Evolutionary conservation across 495 filamentous ascomycete species (phyloP).

Genomic region (Podospora didyma): DNA sequence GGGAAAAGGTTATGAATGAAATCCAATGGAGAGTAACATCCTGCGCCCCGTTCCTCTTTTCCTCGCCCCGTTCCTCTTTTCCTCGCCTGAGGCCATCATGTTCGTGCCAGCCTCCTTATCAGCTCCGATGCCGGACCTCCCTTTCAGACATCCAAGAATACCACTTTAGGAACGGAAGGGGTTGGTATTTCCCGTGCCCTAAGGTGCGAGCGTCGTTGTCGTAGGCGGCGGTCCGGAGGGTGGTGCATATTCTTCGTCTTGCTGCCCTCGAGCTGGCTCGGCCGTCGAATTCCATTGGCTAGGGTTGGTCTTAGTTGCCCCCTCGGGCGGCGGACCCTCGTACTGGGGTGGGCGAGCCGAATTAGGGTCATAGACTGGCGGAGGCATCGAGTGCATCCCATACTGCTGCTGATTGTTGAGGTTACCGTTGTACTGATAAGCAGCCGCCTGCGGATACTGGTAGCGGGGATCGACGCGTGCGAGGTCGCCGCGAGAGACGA

Average conservation of each 20-base stretch:
- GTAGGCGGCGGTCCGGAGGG: constrained; percentile 43
- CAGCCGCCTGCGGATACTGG: constrained; percentile 33
- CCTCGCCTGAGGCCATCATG: neutral
- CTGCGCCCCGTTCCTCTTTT: too few species aligned
- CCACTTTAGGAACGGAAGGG: constrained; percentile 17
- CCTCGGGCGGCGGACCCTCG: constrained; percentile 44
- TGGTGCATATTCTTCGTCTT: constrained; percentile 32
- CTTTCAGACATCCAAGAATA: neutral
- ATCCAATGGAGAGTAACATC: too few species aligned
- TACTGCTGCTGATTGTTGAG: constrained; percentile 31
- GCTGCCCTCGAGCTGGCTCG: constrained; percentile 22
- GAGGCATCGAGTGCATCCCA: constrained; percentile 57
- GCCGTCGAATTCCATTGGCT: constrained; percentile 34
- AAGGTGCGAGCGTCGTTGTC: constrained; percentile 1
- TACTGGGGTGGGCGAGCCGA: constrained; percentile 51
- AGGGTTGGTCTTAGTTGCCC: constrained; percentile 55
- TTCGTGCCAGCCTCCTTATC: neutral
- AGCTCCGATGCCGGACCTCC: neutral
- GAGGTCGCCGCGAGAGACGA: constrained; percentile 53
- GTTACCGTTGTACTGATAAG: constrained; percentile 26
- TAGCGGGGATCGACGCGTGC: constrained; percentile 52
- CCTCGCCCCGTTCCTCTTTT: neutral
- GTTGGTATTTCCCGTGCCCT: constrained; percentile 23
- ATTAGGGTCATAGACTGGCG: constrained; percentile 47
- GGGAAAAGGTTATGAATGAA: too few species aligned